Base-by-base conservation (phyloP, 495 filamentous ascomycete genomes). In the Aspergillus saccharolyticus region DNA sequence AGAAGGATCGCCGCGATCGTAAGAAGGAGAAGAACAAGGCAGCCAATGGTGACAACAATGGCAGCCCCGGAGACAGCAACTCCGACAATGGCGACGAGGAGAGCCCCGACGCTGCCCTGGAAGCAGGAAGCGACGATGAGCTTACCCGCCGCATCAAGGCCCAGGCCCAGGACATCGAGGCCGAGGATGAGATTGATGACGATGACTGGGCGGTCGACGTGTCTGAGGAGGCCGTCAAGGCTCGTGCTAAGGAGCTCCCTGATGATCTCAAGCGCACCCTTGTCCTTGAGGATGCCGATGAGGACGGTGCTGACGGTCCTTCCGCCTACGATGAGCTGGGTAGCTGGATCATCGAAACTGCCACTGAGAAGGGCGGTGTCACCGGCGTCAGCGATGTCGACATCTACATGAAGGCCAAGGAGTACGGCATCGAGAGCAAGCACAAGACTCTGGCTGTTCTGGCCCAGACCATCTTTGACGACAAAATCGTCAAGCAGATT, bases 141-240 rank as follows among this genome's bases (percentile, higher is more conserved):
- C 78, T 96, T 58, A 96, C 90, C 63, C 90, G 90, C 66, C 88
- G 86, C 63, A 94, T 96, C 77, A 90, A 90, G 62, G 80, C 85
- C 56, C 88, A 86, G 63, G 91, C 91, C 58, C 83, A 90, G 71
- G 83, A 82, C 43, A 84, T 96, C 57, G 86, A 85, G 55, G 73
- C 74, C 22, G 76, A 81, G 15, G 70, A 78, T 19, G 86, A 86
- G 62, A 78, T 82, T 66, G 87, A 91, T 67, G 91, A 96, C 52
- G 88, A 93, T 59, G 82, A 95, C 53, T 98, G 94, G 94, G 86
- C 90, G 46, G 89, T 97, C 53, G 94, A 98, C 69, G 88, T 93
- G 73, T 96, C 92, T 56, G 89, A 89, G 63, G 92, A 91, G 68
- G 94, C 94, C 61, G 88, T 98, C 80, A 90, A 86, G 74, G 92